Conservation (phyloP, 2,329 filamentous ascomycete genomes). For the Coccinonectria pachysandricola region DNA sequence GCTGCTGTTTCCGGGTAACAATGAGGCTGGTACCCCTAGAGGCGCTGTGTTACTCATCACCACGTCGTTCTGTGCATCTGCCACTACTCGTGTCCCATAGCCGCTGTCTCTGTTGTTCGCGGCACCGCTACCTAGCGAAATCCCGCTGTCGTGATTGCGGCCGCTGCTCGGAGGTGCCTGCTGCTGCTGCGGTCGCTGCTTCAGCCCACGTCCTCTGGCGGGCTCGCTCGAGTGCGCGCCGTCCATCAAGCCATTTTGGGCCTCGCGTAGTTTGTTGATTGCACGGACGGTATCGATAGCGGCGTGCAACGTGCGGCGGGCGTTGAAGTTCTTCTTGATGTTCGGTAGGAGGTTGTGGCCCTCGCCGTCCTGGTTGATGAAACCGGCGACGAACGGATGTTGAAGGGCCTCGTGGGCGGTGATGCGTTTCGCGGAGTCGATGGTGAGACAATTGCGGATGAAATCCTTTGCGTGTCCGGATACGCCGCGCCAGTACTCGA, state of each 20-base stretch:
- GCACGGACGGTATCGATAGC: constrained; percentile 62
- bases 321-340: constrained; percentile 68
- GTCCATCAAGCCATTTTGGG: constrained; percentile 52
- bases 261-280: constrained; percentile 60
- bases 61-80: constrained; percentile 26
- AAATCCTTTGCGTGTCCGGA: constrained; percentile 81
- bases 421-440: constrained; percentile 79
- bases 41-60: constrained; percentile 36
- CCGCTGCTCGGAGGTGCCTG: constrained; percentile 7
- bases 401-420: constrained; percentile 72
- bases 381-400: constrained; percentile 53
- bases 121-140: constrained; percentile 23
- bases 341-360: constrained; percentile 56
- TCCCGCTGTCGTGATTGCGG: constrained; percentile 36
- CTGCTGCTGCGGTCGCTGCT: constrained; percentile 5
- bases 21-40: constrained; percentile 33
- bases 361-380: constrained; percentile 33
- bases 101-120: constrained; percentile 37
- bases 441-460: constrained; percentile 81
- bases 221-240: constrained; percentile 45
- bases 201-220: constrained; percentile 23
- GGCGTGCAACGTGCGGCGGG: constrained; percentile 55
- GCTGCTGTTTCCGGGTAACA: constrained; percentile 44
- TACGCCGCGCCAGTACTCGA: constrained; percentile 95
- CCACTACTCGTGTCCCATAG: constrained; percentile 33